Conservation (phyloP, 2,329 filamentous ascomycete genomes). For the Aspergillus intermedius region DNA sequence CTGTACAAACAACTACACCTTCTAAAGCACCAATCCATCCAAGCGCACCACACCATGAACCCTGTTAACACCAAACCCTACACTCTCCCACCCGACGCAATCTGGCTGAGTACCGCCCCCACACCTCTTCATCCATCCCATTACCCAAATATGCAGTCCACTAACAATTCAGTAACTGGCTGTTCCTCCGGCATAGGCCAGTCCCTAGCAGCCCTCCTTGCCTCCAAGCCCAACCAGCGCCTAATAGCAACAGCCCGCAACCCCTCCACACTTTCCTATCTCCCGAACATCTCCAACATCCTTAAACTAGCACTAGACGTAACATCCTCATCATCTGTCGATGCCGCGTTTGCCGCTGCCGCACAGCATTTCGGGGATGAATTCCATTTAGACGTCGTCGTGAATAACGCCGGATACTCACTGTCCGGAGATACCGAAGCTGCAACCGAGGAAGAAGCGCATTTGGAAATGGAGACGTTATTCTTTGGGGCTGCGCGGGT, state of each 20-base stretch:
- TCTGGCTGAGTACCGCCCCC: constrained; percentile 33
- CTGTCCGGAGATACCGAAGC: constrained; percentile 15
- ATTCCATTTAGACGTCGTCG: constrained; percentile 13
- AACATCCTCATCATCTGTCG: constrained; percentile 34
- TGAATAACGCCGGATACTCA: constrained; percentile 18
- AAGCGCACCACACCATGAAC: not conserved
- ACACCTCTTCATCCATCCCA: too few species aligned
- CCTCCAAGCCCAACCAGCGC: constrained; percentile 33
- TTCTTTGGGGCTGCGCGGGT: constrained; percentile 33
- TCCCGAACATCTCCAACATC: constrained; percentile 34
- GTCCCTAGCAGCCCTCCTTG: constrained; percentile 32
- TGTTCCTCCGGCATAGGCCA: constrained; percentile 46
- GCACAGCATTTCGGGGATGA: constrained; percentile 32
- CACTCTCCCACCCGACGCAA: constrained; percentile 15
- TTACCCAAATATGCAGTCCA: too few species aligned
- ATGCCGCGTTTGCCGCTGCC: constrained; percentile 28
- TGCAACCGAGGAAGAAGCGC: constrained; percentile 10
- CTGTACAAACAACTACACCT: too few species aligned
- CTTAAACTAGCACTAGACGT: constrained; percentile 47
- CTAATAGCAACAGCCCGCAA: constrained; percentile 48
- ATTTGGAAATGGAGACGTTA: constrained; percentile 11
- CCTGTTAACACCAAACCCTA: not conserved
- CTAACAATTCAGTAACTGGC: constrained; percentile 38
- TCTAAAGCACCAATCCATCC: too few species aligned
- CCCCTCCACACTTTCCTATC: constrained; percentile 32